Base-by-base conservation (phyloP, 2,329 filamentous ascomycete species). In the Trichoderma atroviride region DNA sequence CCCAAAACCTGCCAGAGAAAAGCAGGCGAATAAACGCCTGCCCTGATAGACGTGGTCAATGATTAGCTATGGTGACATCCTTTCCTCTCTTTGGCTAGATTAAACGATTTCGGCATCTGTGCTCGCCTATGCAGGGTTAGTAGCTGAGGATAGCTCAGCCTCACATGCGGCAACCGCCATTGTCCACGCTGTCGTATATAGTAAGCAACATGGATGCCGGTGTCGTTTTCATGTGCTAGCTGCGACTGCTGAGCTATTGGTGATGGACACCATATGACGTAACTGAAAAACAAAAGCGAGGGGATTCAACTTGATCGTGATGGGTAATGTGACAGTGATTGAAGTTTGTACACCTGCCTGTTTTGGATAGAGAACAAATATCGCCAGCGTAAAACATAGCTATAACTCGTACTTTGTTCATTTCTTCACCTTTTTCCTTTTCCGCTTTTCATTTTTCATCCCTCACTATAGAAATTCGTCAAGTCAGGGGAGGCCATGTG, bases 311-410 rank as follows among this genome's bases (percentile, higher is more conserved):
- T 55, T 4, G 1, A 22, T 16, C 61, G 13, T n/a, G 33, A 24
- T 55, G 33, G 31, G 24, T 63, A 9, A 43, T 43, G 40, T 43
- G 40, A 43, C 40, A 9, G 40, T 43, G 40, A 9, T 22, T 43
- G 27, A 19, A 19, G 22, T 35, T 16, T 64, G 61, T 43, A 31
- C 19, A 64, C 61, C 61, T 64, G 50, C 61, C 61, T 56, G 16
- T 31, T 64, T 56, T 35, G 53, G 61, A 24, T 19, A 31, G 11
- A 22, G 1, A 2, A 37, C 24, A 22, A 62, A 16, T 50, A 24
- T 50, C 11, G 9, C 22, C 22, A 40, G 37, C 19, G 19, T 47
- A 47, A 47, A n/a, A 2, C 43, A 47, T 7, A 22, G 33, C 33
- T 35, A 5, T 4, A 7, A 40, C 37, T 47, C 7, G 43, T 22